These are phyloP conservation scores for Globisporangium megalacanthum DNA, from an alignment of 352 stramenopile species.

Conservation along the genomic window DNA sequence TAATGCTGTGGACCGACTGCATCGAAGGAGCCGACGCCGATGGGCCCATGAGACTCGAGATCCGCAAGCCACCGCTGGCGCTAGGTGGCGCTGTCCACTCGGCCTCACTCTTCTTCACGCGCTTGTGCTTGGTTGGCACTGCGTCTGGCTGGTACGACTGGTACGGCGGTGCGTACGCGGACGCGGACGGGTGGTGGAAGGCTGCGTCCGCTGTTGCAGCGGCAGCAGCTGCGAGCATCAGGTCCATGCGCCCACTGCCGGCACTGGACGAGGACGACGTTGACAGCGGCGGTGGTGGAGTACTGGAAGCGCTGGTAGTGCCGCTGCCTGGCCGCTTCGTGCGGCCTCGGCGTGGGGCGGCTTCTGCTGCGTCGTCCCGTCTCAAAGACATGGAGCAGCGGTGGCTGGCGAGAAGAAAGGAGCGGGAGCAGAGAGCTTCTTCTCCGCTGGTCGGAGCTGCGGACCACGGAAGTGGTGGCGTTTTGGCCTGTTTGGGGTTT, in stretches of 20 bases:
- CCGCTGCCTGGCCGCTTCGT: background rate
- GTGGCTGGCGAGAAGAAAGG: too few relatives aligned
- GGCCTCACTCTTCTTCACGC: conserved; percentile 40
- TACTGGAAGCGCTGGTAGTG: background rate
- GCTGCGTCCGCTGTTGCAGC: conserved; percentile 1
- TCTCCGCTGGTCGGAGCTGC: too few relatives aligned
- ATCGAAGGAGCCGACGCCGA: conserved; percentile 1
- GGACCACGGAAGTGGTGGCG: too few relatives aligned
- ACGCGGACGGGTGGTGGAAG: background rate
- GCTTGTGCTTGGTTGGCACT: conserved; percentile 32
- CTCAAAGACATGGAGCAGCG: too few relatives aligned
- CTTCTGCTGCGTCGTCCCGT: too few relatives aligned
- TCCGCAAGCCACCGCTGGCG: conserved; percentile 9
- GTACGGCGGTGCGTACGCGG: too few relatives aligned
- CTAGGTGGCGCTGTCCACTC: conserved; percentile 10
- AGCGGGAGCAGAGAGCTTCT: too few relatives aligned
- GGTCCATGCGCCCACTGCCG: conserved; percentile 34
- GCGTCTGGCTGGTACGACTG: background rate
- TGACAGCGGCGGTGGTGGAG: conserved; percentile 18
- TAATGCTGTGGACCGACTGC: conserved; percentile 12
- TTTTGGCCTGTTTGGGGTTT: too few relatives aligned
- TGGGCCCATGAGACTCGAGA: conserved; percentile 14
- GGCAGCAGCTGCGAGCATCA: conserved; percentile 28
- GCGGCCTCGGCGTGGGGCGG: too few relatives aligned
- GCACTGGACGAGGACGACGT: conserved; percentile 2